Base-by-base conservation (phyloP, 768 basidiomycete genomes). In the Pleurotus pulmonarius region DNA sequence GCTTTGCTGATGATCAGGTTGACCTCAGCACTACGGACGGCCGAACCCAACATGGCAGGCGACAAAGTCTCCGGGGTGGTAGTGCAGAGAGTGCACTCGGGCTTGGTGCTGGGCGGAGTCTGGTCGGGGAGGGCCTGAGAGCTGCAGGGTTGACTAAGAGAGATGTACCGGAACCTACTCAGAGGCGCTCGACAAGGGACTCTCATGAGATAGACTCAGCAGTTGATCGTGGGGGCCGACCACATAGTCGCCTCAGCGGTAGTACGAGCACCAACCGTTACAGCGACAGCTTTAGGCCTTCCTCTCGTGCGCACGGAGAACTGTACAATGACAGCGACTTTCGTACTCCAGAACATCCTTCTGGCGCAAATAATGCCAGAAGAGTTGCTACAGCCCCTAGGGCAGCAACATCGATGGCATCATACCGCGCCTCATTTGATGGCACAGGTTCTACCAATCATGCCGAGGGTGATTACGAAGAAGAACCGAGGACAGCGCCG, bases 1-100 rank as follows among this genome's bases (percentile, higher is more conserved):
- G 47, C 45, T 38, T 47, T 20, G 51, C 56, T 49, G n/a, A 49
- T 44, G 25, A 11, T 47, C 44, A 16, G 34, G 44, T n/a, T 54
- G 49, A 18, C 52, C 44, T 11, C 52, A 26, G 46, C 24, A 15
- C n/a, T 25, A 40, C 16, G 29, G 49, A 18, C 51, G 25, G 18
- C 37, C 11, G 49, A 49, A 25, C 34, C 43, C 22, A 26, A 53
- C 1, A 52, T 63, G 37, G 87, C 85, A 25, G 71, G 81, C 24
- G 79, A 43, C 88, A 88, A 64, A 75, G 75, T 26, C 66, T 79
- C 13, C 74, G 89, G 37, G 80, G 79, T 0, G 89, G 89, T 4
- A 90, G 87, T 65, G 86, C 83, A 2, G 90, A 91, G 70, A 88
- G 81, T 64, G 75, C 83, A 6, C 65, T 87, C 24, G 77, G 69